Evolutionary conservation across 176 grass and related monocot species (phyloP).

Genomic region (Hsuehochloa calcarea): DNA sequence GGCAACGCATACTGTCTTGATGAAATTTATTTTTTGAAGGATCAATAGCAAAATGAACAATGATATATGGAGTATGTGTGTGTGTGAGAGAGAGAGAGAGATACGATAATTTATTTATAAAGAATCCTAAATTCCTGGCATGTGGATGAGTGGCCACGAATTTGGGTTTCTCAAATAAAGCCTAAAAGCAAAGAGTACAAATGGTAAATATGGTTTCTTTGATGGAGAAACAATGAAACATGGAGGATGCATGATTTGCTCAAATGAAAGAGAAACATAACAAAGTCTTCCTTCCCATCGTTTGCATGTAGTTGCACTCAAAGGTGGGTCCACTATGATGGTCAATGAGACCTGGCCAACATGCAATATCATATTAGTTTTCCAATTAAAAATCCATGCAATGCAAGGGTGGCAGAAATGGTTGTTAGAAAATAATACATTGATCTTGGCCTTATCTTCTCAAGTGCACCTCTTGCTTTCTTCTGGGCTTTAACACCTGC

Average conservation of each 20-base stretch:
- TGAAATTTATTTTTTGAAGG: neutral
- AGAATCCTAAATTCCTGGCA: too few relatives aligned
- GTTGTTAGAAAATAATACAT: neutral
- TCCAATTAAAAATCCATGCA: neutral
- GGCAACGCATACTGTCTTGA: neutral
- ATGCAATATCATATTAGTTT: neutral
- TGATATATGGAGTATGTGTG: neutral
- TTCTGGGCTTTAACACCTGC: conserved; percentile 8
- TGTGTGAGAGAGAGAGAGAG: too few relatives aligned
- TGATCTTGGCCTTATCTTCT: neutral
- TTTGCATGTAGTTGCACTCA: neutral
- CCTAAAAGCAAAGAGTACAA: neutral
- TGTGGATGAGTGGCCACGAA: too few relatives aligned
- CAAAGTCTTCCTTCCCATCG: neutral
- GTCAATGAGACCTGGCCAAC: neutral
- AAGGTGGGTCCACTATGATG: neutral
- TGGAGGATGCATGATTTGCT: neutral
- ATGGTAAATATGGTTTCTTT: neutral
- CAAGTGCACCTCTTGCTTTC: conserved; percentile 1
- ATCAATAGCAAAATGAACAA: neutral
- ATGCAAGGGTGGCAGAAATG: neutral
- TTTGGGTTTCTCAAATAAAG: too few relatives aligned
- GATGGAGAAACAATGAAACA: neutral
- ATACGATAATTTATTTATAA: too few relatives aligned
- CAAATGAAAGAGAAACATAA: neutral